These are phyloP conservation scores for Kwoniella mangroviensis DNA, from an alignment of 768 basidiomycete species.

Conservation along the genomic window DNA sequence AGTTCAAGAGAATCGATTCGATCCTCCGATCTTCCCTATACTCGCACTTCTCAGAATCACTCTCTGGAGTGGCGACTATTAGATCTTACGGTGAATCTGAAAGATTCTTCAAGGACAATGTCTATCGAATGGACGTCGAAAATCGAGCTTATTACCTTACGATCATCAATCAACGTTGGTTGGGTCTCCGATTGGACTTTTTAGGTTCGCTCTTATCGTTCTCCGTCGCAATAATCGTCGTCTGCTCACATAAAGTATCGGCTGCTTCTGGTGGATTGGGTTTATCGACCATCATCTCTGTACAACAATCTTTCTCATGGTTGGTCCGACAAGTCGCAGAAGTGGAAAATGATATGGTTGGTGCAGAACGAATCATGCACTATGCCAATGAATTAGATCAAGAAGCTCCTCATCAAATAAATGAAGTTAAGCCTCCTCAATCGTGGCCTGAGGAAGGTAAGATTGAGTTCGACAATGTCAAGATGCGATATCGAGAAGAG, in stretches of 20 bases:
- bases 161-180: conserved; percentile 79
- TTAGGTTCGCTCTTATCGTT: conserved; percentile 78
- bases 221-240: conserved; percentile 76
- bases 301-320: conserved; percentile 63
- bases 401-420: conserved; percentile 72
- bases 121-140: conserved; percentile 77
- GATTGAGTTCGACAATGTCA: conserved; percentile 75
- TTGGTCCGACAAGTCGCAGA: conserved; percentile 62
- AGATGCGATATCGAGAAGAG: conserved; percentile 81
- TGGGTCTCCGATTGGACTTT: conserved; percentile 86
- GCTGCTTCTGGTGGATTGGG: conserved; percentile 80
- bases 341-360: conserved; percentile 91
- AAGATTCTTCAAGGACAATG: conserved; percentile 77
- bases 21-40: conserved; percentile 85
- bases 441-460: conserved; percentile 77
- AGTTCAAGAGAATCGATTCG: conserved; percentile 77
- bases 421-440: conserved; percentile 65
- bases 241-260: conserved; percentile 76
- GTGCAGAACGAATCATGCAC: conserved; percentile 64
- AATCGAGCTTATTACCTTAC: conserved; percentile 86
- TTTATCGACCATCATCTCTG: conserved; percentile 77
- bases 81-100: conserved; percentile 80
- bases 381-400: conserved; percentile 81
- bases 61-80: conserved; percentile 84
- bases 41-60: conserved; percentile 88